These are phyloP conservation scores for Claviceps digitariae DNA, from an alignment of 2,329 filamentous ascomycete species.

Conservation along the genomic window DNA sequence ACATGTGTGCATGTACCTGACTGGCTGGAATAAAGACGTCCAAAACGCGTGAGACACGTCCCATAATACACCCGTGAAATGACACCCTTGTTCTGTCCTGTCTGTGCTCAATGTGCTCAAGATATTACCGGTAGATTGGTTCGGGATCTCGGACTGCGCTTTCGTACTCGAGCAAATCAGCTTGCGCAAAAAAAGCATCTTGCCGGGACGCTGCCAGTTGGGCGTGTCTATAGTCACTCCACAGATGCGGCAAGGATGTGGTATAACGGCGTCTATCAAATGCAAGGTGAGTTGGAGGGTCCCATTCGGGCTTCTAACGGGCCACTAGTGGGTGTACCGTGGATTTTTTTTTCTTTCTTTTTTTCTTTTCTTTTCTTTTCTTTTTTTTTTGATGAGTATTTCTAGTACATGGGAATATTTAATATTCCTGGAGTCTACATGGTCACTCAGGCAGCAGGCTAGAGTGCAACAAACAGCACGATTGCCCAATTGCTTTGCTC, in stretches of 20 bases:
- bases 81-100: not conserved
- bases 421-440: too few species aligned
- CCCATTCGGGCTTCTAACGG: not conserved
- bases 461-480: too few species aligned
- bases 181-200: not conserved
- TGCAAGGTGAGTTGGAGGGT: not conserved
- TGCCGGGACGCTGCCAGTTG: not conserved
- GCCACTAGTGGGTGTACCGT: not conserved
- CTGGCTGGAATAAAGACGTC: not conserved
- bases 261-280: not conserved
- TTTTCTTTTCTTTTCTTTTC: too few species aligned
- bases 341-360: too few species aligned
- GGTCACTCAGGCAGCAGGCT: too few species aligned
- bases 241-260: not conserved
- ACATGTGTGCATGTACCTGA: too few species aligned
- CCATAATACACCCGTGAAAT: not conserved
- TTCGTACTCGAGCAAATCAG: constrained; percentile 6
- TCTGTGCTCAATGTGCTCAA: not conserved
- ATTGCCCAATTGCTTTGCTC: too few species aligned
- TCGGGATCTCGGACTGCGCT: constrained; percentile 5
- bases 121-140: constrained; percentile 7
- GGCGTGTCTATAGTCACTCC: not conserved
- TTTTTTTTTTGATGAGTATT: too few species aligned
- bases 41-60: not conserved
- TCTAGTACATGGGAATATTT: too few species aligned